These are phyloP conservation scores for Arthrobotrys entomopaga DNA, from an alignment of 2,329 filamentous ascomycete genomes.

Conservation along the genomic window DNA sequence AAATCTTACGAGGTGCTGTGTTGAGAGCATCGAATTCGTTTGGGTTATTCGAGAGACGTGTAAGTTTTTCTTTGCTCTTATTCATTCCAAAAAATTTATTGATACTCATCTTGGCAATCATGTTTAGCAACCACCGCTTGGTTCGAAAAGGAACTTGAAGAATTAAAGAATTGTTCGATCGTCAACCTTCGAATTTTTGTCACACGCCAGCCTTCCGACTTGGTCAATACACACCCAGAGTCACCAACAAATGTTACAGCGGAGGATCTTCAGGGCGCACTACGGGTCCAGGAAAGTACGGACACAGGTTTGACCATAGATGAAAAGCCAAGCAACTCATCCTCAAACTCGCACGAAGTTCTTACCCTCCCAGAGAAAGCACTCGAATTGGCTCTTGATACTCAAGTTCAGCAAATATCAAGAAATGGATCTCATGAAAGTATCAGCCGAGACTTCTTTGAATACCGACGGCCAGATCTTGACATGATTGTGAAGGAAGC, in stretches of 20 bases:
- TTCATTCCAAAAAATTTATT: neutral
- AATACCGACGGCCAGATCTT: constrained; percentile 56
- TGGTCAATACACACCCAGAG: constrained; percentile 48
- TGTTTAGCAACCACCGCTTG: constrained; percentile 55
- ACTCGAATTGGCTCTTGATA: constrained; percentile 49
- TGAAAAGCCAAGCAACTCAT: constrained; percentile 35
- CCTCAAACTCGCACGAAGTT: constrained; percentile 27
- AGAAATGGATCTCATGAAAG: constrained; percentile 41
- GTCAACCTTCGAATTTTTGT: constrained; percentile 60
- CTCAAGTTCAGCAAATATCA: constrained; percentile 51
- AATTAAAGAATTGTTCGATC: constrained; percentile 58
- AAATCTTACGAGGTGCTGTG: constrained; percentile 62
- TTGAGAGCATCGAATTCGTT: constrained; percentile 64
- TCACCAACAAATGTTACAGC: constrained; percentile 48
- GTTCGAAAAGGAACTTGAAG: constrained; percentile 59
- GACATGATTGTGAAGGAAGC: constrained; percentile 53
- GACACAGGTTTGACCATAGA: constrained; percentile 38
- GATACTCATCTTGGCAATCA: constrained; percentile 34
- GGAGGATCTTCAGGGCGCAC: constrained; percentile 37
- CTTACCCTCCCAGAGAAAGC: constrained; percentile 38
- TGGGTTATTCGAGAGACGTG: constrained; percentile 66
- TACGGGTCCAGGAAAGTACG: constrained; percentile 27
- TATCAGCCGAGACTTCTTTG: constrained; percentile 28
- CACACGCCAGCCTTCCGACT: constrained; percentile 62
- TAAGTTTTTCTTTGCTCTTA: constrained; percentile 58